Percentiles rank a stretch among this genome's conserved stretches.
Evolutionary conservation across 75 land plant genomes (phyloP).

Genomic region (Selaginella moellendorffii): DNA sequence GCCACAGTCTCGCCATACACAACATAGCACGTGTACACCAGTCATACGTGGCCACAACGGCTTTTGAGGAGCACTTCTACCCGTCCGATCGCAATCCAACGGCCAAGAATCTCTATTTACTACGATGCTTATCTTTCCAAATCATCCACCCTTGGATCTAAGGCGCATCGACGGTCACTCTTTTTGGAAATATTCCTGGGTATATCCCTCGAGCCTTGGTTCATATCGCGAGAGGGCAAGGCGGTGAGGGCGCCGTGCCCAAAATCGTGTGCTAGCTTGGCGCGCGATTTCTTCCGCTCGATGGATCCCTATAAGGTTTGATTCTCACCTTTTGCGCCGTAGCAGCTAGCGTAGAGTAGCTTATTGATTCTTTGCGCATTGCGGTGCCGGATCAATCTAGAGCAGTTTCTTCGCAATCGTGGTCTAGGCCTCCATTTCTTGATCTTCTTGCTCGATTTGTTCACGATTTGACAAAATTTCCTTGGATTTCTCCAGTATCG

Average conservation of each 20-base stretch:
- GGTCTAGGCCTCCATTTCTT: too few species aligned
- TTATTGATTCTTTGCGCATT: too few species aligned
- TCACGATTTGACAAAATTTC: too few species aligned
- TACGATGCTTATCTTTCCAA: neutral
- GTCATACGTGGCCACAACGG: conserved; percentile 2
- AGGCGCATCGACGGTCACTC: neutral
- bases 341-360: too few species aligned
- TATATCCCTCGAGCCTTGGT: neutral
- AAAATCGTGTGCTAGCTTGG: neutral
- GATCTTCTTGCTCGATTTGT: too few species aligned
- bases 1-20: neutral
- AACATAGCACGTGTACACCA: neutral
- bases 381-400: too few species aligned
- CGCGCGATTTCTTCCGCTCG: neutral
- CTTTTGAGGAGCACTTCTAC: neutral
- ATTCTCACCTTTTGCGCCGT: too few species aligned
- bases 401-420: too few species aligned
- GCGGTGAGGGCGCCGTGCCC: neutral
- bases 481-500: conserved; percentile 1
- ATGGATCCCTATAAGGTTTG: neutral
- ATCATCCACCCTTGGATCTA: neutral
- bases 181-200: neutral
- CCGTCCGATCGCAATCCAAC: neutral
- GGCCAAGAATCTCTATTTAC: neutral
- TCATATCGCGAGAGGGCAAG: neutral